Evolutionary conservation across 441 rosid species (phyloP), one percentile per base, ranked within the genome.

Genomic region (Francoa sonchifolia): DNA sequence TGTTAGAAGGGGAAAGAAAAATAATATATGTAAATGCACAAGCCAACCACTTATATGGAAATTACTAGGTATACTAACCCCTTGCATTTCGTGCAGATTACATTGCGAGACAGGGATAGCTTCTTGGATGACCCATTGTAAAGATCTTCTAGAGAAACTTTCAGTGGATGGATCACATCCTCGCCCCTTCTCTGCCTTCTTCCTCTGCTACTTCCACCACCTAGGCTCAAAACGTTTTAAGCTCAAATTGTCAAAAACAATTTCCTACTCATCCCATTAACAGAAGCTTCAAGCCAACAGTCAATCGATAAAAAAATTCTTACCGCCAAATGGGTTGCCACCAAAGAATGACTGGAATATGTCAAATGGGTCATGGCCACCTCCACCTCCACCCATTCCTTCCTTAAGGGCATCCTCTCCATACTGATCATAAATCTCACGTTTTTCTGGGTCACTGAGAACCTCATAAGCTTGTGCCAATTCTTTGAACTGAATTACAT

Each of bases 381-480:
- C 73, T 0, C 77, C 87, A 7, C 85, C 74, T 10, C 80, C 79
- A 3, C 90, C 90, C 94, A 80, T 81, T 61, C 95, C 93, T 67
- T 74, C 82, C 61, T 83, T 88, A 40, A 88, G 97, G 3, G 90
- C 97, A 65, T 84, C 97, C 73, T 88, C 97, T 0, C 97, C 97
- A 37, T 77, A 88, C 42, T 81, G 88, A 57, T 88, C 95, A 57
- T 88, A 88, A 32, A 88, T 73, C 52, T 81, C 86, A 23, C 97
- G 85, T 42, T 88, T 88, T 65, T 88, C 95, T 0, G 92, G 94
- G 53, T 88, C 94, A 38, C 79, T 88, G 21, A 81, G 52, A 30
- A 81, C 95, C 61, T 88, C 97, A 55, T 88, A 88, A 17, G 97
- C 97, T 62, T 88, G 94, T n/a, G 94, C 93, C 58, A 88, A 52